Evolutionary conservation across 805 yeast genomes (phyloP).

Genomic region (Nakazawaea siamensis): DNA sequence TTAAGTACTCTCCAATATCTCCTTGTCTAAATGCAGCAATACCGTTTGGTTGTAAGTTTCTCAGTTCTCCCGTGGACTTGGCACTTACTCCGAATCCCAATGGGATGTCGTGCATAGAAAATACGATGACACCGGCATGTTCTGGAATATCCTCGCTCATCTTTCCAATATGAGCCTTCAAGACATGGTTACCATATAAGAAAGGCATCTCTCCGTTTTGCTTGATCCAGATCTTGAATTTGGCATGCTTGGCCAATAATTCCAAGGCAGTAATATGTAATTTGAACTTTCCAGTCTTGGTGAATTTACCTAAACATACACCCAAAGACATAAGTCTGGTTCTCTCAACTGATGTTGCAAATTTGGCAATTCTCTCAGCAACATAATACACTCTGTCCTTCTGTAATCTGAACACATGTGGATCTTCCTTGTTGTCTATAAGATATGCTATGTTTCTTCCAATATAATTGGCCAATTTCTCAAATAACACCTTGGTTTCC

Average conservation of each 20-base stretch:
- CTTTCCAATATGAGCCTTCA: conserved; percentile 94
- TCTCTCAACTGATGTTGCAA: conserved; percentile 88
- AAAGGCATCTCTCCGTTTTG: conserved; percentile 98
- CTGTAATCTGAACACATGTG: conserved; percentile 92
- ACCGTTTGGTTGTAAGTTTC: conserved; percentile 85
- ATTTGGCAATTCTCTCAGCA: conserved; percentile 68
- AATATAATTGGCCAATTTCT: conserved; percentile 90
- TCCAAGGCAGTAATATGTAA: conserved; percentile 89
- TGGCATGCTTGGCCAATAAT: conserved; percentile 78
- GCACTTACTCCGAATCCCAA: conserved; percentile 95
- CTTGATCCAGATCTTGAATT: conserved; percentile 93
- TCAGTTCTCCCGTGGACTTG: conserved; percentile 81
- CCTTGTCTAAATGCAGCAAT: conserved; percentile 95
- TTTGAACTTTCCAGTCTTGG: conserved; percentile 95
- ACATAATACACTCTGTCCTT: conserved; percentile 96
- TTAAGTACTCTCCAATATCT: conserved; percentile 94
- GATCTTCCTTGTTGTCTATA: conserved; percentile 78
- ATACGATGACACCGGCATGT: conserved; percentile 91
- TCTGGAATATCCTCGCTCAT: conserved; percentile 98
- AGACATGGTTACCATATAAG: conserved; percentile 89
- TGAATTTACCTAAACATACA: conserved; percentile 90
- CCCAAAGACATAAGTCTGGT: conserved; percentile 89
- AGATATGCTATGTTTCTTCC: conserved; percentile 91
- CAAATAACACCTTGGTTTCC: conserved; percentile 93
- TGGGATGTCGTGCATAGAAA: conserved; percentile 87